phyloP scores from a whole-genome alignment of 225 moss, liverwort and hornwort genomes.

The Anthoceros angustus region DNA sequence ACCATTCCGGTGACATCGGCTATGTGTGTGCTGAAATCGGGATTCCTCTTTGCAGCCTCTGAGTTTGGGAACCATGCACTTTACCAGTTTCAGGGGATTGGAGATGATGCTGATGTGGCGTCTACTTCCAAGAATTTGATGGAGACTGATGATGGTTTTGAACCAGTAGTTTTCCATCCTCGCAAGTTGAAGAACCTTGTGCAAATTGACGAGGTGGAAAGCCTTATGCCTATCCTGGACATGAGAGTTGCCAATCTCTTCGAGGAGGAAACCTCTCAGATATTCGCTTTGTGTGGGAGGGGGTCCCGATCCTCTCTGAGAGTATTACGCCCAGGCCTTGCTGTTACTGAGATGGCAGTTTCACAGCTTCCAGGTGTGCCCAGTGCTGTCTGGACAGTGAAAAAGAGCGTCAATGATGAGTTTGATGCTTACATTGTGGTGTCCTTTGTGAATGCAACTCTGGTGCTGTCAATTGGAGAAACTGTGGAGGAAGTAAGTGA shows the following conservation, averaged over 20 bases:
- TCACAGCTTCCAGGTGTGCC: conserved; percentile 97
- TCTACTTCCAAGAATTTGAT: conserved; percentile 69
- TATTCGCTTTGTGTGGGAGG: conserved; percentile 78
- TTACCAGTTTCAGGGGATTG: conserved; percentile 63
- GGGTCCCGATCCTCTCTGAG: conserved; percentile 83
- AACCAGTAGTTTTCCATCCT: conserved; percentile 90
- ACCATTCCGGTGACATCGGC: conserved; percentile 96
- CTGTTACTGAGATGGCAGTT: conserved; percentile 97
- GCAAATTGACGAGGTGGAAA: conserved; percentile 95
- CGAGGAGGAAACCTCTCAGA: conserved; percentile 85
- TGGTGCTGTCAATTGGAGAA: conserved; percentile 95
- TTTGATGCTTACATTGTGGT: conserved; percentile 99
- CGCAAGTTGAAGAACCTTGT: conserved; percentile 84
- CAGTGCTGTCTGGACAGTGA: conserved; percentile 98
- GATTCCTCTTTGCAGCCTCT: conserved; percentile 86
- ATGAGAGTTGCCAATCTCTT: conserved; percentile 98
- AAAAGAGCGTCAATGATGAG: conserved; percentile 77
- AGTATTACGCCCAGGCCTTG: conserved; percentile 85
- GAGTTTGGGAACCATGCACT: conserved; percentile 96
- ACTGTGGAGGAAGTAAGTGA: conserved; percentile 97
- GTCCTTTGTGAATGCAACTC: conserved; percentile 87
- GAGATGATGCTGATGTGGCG: conserved; percentile 90
- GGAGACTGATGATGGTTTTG: conserved; percentile 92
- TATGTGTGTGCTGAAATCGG: conserved; percentile 95
- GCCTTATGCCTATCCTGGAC: conserved; percentile 97